Base-by-base conservation (phyloP, 371 early-diverging fungal genomes). In the Mucor racemosus region DNA sequence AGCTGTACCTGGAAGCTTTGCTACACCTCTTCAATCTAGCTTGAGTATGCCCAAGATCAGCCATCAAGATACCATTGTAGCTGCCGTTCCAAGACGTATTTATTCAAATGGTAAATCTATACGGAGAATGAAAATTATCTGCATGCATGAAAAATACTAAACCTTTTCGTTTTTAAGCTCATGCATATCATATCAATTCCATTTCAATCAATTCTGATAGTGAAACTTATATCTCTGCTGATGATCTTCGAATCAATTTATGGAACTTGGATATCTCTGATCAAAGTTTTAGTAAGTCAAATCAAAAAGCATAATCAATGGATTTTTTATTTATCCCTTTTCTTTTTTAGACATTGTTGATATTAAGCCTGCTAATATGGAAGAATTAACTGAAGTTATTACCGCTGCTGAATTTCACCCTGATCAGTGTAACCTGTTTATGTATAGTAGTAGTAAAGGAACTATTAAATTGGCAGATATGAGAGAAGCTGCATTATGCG, bases 131-230 rank as follows among this genome's bases (percentile, higher is more conserved):
- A 53, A 46, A 55, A 8, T 11, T 19, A 11, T 58, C 38, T 31
- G 11, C 21, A 53, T 53, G 40, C 55, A 42, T 42, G 40, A 53
- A 53, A 53, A 31, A 11, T 14, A 15, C 42, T n/a, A 35, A 26
- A 26, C 26, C 34, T 41, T 31, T 44, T 41, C 26, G 56, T 54
- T 26, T 34, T 53, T 3, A 59, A 79, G 95, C 97, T 39, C 97
- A 98, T 77, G 90, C 93, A 1, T 97, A 97, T 79, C 95, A 95
- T 66, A 94, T 97, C 82, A 97, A 97, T 79, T 95, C 96, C 8
- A 93, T 98, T 33, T 95, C 95, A 34, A 86, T 95, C 67, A 96
- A 96, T 74, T 91, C 93, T 26, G 96, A 95, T 76, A 89, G 86
- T 58, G 95, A 96, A 71, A 97, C 93, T 17, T 94, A 93, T 69